These are phyloP conservation scores for Blastobotrys buckinghamii DNA, from an alignment of 1,139 yeast genomes.

Conservation along the genomic window DNA sequence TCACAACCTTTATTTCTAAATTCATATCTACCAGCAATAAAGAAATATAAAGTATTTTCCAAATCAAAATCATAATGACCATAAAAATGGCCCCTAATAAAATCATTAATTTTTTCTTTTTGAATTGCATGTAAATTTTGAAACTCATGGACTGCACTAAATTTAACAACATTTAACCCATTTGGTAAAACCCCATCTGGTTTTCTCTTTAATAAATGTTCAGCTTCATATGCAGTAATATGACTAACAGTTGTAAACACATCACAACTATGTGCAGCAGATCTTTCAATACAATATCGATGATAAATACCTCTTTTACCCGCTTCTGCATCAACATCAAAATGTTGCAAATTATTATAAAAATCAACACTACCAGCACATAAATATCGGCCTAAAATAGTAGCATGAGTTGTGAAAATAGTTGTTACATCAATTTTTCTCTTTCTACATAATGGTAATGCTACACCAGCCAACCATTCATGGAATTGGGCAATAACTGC, in stretches of 20 bases:
- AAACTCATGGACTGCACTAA: constrained; percentile 96
- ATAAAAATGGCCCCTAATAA: constrained; percentile 93
- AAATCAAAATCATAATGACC: constrained; percentile 94
- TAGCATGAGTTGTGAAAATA: constrained; percentile 95
- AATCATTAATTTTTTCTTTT: constrained; percentile 89
- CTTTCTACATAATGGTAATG: constrained; percentile 85
- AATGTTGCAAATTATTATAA: constrained; percentile 81
- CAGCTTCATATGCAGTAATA: constrained; percentile 92
- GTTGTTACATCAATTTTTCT: constrained; percentile 92
- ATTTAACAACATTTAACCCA: constrained; percentile 92
- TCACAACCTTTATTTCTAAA: constrained; percentile 96
- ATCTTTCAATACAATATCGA: constrained; percentile 92
- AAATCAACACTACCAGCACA: constrained; percentile 97
- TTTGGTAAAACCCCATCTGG: constrained; percentile 98
- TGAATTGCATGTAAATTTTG: constrained; percentile 91
- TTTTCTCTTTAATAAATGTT: constrained; percentile 85
- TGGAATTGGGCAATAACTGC: constrained; percentile 95
- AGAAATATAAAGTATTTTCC: constrained; percentile 88
- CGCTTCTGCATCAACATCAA: constrained; percentile 96
- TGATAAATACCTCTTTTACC: constrained; percentile 97
- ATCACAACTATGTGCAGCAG: constrained; percentile 94
- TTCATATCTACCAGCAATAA: constrained; percentile 96
- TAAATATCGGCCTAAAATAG: constrained; percentile 85
- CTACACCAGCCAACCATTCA: constrained; percentile 98
- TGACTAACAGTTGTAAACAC: constrained; percentile 97